Evolutionary conservation across 179 eudicot species (phyloP).

Genomic region (Dionaea muscipula): DNA sequence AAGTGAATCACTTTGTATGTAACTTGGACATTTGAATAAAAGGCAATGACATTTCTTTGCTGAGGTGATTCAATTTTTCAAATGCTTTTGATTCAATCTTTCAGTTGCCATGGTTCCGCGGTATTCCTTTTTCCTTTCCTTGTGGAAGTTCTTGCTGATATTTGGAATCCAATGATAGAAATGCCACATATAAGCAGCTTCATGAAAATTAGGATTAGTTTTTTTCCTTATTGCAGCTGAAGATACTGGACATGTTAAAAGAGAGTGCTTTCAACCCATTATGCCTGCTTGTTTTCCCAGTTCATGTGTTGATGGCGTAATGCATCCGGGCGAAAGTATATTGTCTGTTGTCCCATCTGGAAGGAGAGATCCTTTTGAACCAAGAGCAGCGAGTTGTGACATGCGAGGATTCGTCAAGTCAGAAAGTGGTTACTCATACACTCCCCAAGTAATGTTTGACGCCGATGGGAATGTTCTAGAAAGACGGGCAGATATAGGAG

Average conservation of each 20-base stretch:
- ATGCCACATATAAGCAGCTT: neutral
- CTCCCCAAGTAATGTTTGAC: constrained; percentile 33
- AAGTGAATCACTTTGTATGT: no score
- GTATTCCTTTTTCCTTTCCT: no score
- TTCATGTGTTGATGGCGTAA: constrained; percentile 40
- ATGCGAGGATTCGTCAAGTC: constrained; percentile 48
- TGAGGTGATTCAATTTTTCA: no score
- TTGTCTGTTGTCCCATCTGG: constrained; percentile 37
- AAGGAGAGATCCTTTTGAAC: constrained; percentile 35
- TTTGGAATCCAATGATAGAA: neutral
- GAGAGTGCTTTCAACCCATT: constrained; percentile 40
- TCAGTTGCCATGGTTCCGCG: no score
- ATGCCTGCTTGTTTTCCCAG: constrained; percentile 30
- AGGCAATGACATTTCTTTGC: no score
- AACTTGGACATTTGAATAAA: no score
- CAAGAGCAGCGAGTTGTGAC: constrained; percentile 47
- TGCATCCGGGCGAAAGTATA: constrained; percentile 32
- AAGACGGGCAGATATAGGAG: constrained; percentile 34
- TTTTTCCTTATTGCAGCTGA: constrained; percentile 18
- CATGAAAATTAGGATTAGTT: neutral
- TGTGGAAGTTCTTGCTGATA: neutral
- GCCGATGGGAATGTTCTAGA: constrained; percentile 41
- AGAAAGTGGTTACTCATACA: constrained; percentile 44
- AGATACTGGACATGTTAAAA: constrained; percentile 35
- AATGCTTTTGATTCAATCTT: no score